A percentile compares a stretch with the other conserved stretches of the same genome.
These are phyloP conservation scores for Gryganskiella cystojenkinii DNA, from an alignment of 192 early-diverging fungal species.

Conservation along the genomic window DNA sequence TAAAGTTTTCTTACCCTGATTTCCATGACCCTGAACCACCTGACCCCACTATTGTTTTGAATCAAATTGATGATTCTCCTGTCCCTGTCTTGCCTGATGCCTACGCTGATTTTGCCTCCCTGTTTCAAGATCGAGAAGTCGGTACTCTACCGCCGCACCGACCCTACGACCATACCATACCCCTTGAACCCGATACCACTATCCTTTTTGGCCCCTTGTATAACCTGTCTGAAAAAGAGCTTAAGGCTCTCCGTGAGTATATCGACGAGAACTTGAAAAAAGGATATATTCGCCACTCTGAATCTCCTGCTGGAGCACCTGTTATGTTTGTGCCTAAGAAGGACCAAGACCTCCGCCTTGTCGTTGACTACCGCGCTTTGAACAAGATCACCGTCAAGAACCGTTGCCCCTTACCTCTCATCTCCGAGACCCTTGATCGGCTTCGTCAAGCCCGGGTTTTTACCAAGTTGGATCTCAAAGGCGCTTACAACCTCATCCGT, in stretches of 20 bases:
- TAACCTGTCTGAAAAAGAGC: conserved; percentile 23
- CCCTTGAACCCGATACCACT: background rate
- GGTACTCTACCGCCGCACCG: conserved; percentile 12
- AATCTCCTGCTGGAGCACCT: conserved; percentile 11
- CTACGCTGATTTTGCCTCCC: too few species aligned
- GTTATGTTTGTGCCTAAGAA: conserved; percentile 30
- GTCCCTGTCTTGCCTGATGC: too few species aligned
- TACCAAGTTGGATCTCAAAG: conserved; percentile 55
- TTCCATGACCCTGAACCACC: too few species aligned
- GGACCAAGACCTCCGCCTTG: conserved; percentile 16
- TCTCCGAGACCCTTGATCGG: conserved; percentile 57
- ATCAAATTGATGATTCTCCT: too few species aligned
- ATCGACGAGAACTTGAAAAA: conserved; percentile 19
- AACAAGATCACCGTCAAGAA: conserved; percentile 62
- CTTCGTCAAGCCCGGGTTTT: conserved; percentile 48
- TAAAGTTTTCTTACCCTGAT: too few species aligned
- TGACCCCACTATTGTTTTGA: too few species aligned
- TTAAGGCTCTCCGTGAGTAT: conserved; percentile 44
- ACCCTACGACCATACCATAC: conserved; percentile 24
- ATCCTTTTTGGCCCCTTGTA: conserved; percentile 27
- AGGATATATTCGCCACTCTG: conserved; percentile 12
- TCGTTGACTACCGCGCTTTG: conserved; percentile 57
- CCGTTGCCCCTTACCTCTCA: conserved; percentile 62
- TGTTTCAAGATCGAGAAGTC: too few species aligned
- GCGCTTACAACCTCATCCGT: conserved; percentile 58